Evolutionary conservation across 495 filamentous ascomycete genomes (phyloP), one percentile per base, ranked within the genome.

Genomic region (Aspergillus diversus): DNA sequence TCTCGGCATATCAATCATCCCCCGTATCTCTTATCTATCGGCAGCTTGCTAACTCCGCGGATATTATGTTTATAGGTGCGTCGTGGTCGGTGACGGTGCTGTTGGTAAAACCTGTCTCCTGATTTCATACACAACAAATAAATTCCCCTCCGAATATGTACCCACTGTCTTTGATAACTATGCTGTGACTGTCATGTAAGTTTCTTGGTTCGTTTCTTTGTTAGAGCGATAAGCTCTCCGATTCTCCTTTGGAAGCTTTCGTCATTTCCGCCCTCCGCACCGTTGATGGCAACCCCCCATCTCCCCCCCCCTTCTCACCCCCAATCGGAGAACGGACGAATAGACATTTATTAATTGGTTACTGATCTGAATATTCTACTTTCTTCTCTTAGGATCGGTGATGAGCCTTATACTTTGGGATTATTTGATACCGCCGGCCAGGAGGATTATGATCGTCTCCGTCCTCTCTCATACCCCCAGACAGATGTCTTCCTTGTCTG

Each of bases 131-230:
- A 99, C 95, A 47, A 99, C 95, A 65, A 99, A 99, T 84, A 99
- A 99, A 69, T 99, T 99, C 80, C 95, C 95, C 9, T 97, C 93
- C 64, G 95, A 99, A 92, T 99, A 99, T 73, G 95, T 99, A 21
- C 95, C 95, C 27, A 99, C 95, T 21, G 95, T 99, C 35, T 99
- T 99, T 76, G 95, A 99, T 76, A 99, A 99, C 80, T 99, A 99
- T 88, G 95, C 95, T 16, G 95, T 99, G 72, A 99, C 95, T 49
- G 93, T 97, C 59, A 97, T 97, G 93, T 97, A 84, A 88, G 93
- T 90, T 31, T 50, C 59, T 34, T 43, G 13, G 4, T 16, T 31
- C 37, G 6, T 64, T 53, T 16, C 11, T 43, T 59, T 64, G 39
- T 12, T 5, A 15, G 11, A 13, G 39, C 39, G 39, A 43, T 43